Base-by-base conservation (phyloP, 2,329 filamentous ascomycete species). In the Pochonia chlamydosporia region DNA sequence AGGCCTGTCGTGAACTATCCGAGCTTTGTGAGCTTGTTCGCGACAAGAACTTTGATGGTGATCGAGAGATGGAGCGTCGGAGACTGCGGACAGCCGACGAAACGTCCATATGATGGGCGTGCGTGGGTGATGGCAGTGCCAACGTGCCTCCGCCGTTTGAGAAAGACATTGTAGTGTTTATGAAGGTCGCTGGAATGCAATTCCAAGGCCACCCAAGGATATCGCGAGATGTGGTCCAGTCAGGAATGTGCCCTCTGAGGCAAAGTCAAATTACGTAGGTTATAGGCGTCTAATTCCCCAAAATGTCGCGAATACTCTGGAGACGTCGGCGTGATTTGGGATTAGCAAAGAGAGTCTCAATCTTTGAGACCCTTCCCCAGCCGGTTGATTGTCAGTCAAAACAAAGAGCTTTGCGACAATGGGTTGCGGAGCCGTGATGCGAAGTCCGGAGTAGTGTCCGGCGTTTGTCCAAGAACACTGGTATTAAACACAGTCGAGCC, bases 61-160 rank as follows among this genome's bases (percentile, higher is more conserved):
- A 96, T 58, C 90, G 81, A 48, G 91, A 96, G 53, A 96, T 76
- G 23, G 92, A 96, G 57, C 89, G 87, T 54, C 91, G 81, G 49
- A 96, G 75, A 59, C 89, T 87, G 61, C 89, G 81, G 53, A 96
- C 87, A 49, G 87, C 85, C 43, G 87, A 83, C 52, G 87, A 85
- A 54, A 89, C 82, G 71, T 95, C 88, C 59, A 92, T 85, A 67
- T 87, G 85, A 64, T 89, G 87, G 52, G 82, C 81, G 59, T 88
- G 84, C 41, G 87, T 92, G 49, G 92, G 91, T 52, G 91, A 96
- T 54, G 89, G 84, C 58, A 96, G 76, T 61, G 93, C 89, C 59
- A 95, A 76, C 49, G 88, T 92, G 60, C 88, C 88, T 63, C 87
- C 72, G 57, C 70, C 69, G 61, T 75, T 79, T 43, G 75, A 75